These are phyloP conservation scores for Yamadazyma olivae DNA, from an alignment of 805 yeast genomes.

Conservation along the genomic window DNA sequence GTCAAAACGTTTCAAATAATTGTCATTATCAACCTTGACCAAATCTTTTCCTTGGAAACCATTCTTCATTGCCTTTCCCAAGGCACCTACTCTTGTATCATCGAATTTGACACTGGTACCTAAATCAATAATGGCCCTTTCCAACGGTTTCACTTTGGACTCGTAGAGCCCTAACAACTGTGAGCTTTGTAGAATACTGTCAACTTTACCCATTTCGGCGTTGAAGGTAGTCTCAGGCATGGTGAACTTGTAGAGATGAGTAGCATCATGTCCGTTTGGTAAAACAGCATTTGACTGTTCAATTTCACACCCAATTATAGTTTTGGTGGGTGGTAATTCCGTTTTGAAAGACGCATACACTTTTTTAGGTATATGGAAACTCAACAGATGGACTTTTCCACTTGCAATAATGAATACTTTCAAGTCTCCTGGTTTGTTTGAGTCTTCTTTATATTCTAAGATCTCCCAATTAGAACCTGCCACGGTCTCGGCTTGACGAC, in stretches of 20 bases:
- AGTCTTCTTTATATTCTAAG: slow-evolving; percentile 61
- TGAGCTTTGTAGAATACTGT: slow-evolving; percentile 61
- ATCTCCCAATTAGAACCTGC: slow-evolving; percentile 85
- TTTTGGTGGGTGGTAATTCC: slow-evolving; percentile 35
- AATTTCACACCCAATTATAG: slow-evolving; percentile 49
- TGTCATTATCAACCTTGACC: slow-evolving; percentile 43
- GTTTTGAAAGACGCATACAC: slow-evolving; percentile 66
- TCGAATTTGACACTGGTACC: slow-evolving; percentile 74
- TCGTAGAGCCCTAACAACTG: slow-evolving; percentile 73
- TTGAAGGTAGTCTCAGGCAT: slow-evolving; percentile 65
- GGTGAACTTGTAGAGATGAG: slow-evolving; percentile 55
- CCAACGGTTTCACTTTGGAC: slow-evolving; percentile 60
- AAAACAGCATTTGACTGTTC: slow-evolving; percentile 58
- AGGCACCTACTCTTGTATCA: slow-evolving; percentile 69
- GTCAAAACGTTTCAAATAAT: slow-evolving; percentile 53
- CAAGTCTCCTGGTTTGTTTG: slow-evolving; percentile 65
- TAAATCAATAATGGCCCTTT: slow-evolving; percentile 73
- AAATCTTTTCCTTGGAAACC: slow-evolving; percentile 74
- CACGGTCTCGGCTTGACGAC: slow-evolving; percentile 74
- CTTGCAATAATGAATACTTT: slow-evolving; percentile 68
- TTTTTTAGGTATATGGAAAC: slow-evolving; percentile 70
- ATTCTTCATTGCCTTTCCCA: slow-evolving; percentile 79
- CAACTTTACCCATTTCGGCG: slow-evolving; percentile 54
- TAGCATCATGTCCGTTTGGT: slow-evolving; percentile 64
- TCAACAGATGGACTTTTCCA: slow-evolving; percentile 69